Conservation (phyloP, 495 filamentous ascomycete species). For the Podospora bellae-mahoneyi region DNA sequence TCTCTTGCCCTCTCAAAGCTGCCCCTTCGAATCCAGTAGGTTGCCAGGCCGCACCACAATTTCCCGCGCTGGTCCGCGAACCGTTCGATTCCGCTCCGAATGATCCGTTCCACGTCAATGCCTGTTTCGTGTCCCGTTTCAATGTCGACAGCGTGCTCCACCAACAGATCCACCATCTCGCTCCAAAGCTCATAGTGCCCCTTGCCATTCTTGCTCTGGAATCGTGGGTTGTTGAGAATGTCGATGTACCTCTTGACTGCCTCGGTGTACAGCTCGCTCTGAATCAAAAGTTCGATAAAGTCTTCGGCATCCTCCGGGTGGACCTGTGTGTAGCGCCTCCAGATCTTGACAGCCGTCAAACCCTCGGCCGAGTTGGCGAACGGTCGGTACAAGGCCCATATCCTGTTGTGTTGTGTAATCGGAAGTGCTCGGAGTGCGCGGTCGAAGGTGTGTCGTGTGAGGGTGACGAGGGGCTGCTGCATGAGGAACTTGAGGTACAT, state of each 20-base stretch:
- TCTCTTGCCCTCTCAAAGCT: slow-evolving; percentile 88
- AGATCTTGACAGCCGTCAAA: slow-evolving; percentile 86
- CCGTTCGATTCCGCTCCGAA: slow-evolving; percentile 86
- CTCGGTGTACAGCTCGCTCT: slow-evolving; percentile 82
- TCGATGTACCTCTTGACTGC: slow-evolving; percentile 92
- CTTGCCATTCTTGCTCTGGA: slow-evolving; percentile 88
- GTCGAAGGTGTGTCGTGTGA: slow-evolving; percentile 88
- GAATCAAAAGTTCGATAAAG: slow-evolving; percentile 82
- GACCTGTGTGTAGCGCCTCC: slow-evolving; percentile 95
- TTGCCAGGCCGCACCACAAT: slow-evolving; percentile 92
- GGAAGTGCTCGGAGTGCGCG: slow-evolving; percentile 91
- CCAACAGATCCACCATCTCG: slow-evolving; percentile 96
- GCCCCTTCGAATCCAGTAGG: slow-evolving; percentile 93
- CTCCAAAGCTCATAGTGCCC: slow-evolving; percentile 97
- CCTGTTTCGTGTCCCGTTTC: slow-evolving; percentile 73
- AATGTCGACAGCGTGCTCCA: slow-evolving; percentile 82
- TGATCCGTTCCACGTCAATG: slow-evolving; percentile 90
- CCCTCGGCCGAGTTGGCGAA: slow-evolving; percentile 94
- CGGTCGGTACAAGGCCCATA: slow-evolving; percentile 88
- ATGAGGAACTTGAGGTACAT: slow-evolving; percentile 93
- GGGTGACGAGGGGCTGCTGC: slow-evolving; percentile 87
- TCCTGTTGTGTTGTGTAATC: slow-evolving; percentile 93
- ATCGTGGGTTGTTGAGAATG: slow-evolving; percentile 86
- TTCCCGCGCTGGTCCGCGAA: slow-evolving; percentile 95
- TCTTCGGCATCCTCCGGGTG: slow-evolving; percentile 96